These are phyloP conservation scores for Leccinum variicolor DNA, from an alignment of 768 basidiomycete species.

Conservation along the genomic window DNA sequence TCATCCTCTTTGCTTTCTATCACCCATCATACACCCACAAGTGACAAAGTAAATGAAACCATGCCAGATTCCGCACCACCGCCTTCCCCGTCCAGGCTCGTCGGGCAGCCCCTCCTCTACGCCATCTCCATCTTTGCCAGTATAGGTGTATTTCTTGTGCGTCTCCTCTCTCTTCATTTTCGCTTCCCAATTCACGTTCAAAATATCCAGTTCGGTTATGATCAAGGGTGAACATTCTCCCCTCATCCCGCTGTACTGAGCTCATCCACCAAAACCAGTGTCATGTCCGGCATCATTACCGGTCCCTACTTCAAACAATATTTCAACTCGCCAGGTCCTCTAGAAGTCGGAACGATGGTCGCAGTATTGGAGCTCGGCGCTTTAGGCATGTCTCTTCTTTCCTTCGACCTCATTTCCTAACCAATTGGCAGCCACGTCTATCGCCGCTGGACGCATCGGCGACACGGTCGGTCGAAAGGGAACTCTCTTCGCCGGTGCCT, in stretches of 20 bases:
- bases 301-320: conserved; percentile 78
- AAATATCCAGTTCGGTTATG: conserved; percentile 68
- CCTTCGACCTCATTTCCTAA: not conserved
- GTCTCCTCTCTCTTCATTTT: conserved; percentile 25
- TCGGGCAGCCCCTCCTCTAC: conserved; percentile 76
- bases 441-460: conserved; percentile 85
- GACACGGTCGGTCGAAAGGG: conserved; percentile 83
- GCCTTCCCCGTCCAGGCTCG: conserved; percentile 49
- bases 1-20: conserved; percentile 8
- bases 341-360: conserved; percentile 90
- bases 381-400: conserved; percentile 54
- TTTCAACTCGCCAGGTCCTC: conserved; percentile 72
- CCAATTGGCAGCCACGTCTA: conserved; percentile 64
- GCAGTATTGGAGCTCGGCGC: conserved; percentile 94
- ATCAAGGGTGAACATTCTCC: conserved; percentile 61
- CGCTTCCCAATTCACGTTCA: not conserved
- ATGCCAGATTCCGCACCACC: conserved; percentile 42
- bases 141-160: conserved; percentile 80
- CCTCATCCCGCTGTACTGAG: not conserved
- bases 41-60: conserved; percentile 40
- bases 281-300: conserved; percentile 91
- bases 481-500: conserved; percentile 78
- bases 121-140: conserved; percentile 79
- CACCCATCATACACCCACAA: conserved; percentile 11
- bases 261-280: conserved; percentile 40